These are phyloP conservation scores for Chlamydomonas incerta DNA, from an alignment of 139 green algal genomes.

Conservation along the genomic window DNA sequence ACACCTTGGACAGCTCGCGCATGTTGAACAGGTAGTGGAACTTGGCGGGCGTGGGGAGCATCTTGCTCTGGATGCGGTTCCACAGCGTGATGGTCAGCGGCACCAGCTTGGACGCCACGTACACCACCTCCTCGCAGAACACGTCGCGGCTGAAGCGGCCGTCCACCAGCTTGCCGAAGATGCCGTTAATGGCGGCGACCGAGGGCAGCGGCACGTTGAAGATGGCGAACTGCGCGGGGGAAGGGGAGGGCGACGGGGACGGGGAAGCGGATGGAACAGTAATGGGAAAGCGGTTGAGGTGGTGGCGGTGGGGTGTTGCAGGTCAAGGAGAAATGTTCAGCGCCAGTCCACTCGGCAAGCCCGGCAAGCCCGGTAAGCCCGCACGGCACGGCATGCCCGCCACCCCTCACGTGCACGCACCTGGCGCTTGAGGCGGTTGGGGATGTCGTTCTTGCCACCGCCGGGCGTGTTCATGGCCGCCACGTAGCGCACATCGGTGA, in stretches of 20 bases:
- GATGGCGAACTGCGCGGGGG: conserved; percentile 84
- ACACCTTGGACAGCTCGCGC: conserved; percentile 93
- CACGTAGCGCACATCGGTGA: conserved; percentile 89
- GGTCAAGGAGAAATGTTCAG: no score
- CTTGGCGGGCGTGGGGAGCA: conserved; percentile 95
- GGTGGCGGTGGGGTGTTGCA: no score
- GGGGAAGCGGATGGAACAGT: background rate
- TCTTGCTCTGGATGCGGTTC: conserved; percentile 80
- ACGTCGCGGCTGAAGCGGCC: conserved; percentile 72
- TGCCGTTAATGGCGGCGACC: conserved; percentile 87
- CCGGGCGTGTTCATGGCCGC: conserved; percentile 91
- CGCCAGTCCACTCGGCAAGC: no score
- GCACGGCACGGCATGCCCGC: no score
- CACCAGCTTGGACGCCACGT: conserved; percentile 83
- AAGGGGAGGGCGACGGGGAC: background rate
- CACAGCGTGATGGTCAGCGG: conserved; percentile 88
- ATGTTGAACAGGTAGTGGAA: conserved; percentile 99
- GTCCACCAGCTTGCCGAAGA: conserved; percentile 91
- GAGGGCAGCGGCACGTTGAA: conserved; percentile 92
- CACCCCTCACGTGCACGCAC: background rate
- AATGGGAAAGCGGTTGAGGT: no score
- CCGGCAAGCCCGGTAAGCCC: no score
- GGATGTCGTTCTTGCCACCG: conserved; percentile 94
- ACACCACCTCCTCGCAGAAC: conserved; percentile 71
- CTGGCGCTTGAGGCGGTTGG: conserved; percentile 93